A percentile compares a stretch with the other conserved stretches of the same genome.
Conservation (phyloP, 2,329 filamentous ascomycete species). For the Coleophoma eucalyptorum region DNA sequence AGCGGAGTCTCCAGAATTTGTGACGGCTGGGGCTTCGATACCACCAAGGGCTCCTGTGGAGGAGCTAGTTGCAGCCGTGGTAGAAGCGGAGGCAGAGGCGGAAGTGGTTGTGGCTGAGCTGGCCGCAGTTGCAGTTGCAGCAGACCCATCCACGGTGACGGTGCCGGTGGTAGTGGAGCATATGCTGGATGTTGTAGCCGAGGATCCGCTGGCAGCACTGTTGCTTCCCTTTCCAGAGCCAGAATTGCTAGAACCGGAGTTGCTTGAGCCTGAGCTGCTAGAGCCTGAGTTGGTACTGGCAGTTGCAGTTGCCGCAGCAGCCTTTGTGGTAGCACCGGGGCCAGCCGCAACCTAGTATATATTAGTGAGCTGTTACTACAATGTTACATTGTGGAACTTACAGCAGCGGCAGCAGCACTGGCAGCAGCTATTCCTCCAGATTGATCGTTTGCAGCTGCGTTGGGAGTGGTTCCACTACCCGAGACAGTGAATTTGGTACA, state of each 20-base stretch:
- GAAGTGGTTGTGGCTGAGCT: neutral
- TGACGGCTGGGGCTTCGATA: constrained; percentile 42
- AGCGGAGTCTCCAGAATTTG: constrained; percentile 40
- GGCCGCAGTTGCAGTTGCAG: constrained; percentile 1
- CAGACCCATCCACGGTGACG: constrained; percentile 10
- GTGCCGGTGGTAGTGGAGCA: constrained; percentile 7
- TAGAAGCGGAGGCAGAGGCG: constrained; percentile 2
- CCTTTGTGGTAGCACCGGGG: neutral
- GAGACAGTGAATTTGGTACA: constrained; percentile 38
- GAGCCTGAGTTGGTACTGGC: neutral
- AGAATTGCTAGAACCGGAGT: neutral
- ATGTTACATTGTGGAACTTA: constrained; percentile 5
- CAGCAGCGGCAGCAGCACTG: constrained; percentile 8
- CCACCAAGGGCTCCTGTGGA: constrained; percentile 36
- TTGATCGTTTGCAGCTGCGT: constrained; percentile 14
- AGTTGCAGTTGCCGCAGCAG: constrained; percentile 1
- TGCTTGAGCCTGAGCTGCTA: neutral
- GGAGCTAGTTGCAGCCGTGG: constrained; percentile 1
- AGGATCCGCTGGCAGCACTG: constrained; percentile 9
- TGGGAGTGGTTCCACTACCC: constrained; percentile 14
- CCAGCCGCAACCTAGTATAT: constrained; percentile 1
- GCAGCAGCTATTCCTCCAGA: constrained; percentile 13
- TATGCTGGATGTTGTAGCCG: constrained; percentile 5
- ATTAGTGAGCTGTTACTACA: constrained; percentile 1
- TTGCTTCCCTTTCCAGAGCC: neutral